These are phyloP conservation scores for Termitomyces sp. DNA, from an alignment of 768 basidiomycete genomes.

Conservation along the genomic window DNA sequence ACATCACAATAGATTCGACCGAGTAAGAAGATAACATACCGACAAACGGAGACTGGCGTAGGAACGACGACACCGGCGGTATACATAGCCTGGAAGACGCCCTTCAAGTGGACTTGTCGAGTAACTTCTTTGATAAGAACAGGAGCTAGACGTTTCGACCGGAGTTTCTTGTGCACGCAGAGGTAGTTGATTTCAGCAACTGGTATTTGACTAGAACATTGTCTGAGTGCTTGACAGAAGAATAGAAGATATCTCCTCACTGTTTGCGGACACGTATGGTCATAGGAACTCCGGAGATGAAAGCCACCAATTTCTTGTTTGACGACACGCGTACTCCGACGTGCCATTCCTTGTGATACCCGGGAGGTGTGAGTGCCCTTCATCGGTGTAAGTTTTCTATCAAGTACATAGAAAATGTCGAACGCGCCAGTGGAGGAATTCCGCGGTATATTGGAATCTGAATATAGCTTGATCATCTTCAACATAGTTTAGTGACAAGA, in stretches of 20 bases:
- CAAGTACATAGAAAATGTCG: neutral
- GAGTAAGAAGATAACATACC: constrained; percentile 38
- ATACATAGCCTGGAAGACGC: constrained; percentile 96
- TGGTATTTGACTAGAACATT: constrained; percentile 36
- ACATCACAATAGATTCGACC: neutral
- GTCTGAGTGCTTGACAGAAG: neutral
- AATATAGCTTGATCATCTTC: constrained; percentile 97
- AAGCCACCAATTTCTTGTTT: constrained; percentile 92
- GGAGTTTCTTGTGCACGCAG: constrained; percentile 95
- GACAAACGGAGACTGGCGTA: constrained; percentile 86
- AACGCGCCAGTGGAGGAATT: constrained; percentile 85
- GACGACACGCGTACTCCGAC: constrained; percentile 89
- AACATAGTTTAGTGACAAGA: constrained; percentile 91
- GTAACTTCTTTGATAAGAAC: constrained; percentile 98
- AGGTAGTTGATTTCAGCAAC: constrained; percentile 96
- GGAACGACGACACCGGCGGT: constrained; percentile 93
- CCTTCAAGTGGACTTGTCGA: constrained; percentile 82
- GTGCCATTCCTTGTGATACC: constrained; percentile 93
- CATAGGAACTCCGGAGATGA: constrained; percentile 92
- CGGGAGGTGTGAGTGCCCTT: constrained; percentile 94
- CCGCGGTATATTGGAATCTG: constrained; percentile 92
- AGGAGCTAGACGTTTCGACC: constrained; percentile 91
- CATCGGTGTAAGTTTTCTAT: neutral
- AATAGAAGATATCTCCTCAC: constrained; percentile 42
- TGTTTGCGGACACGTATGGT: constrained; percentile 78